Evolutionary conservation across 768 basidiomycete genomes (phyloP).

Genomic region (Hygrophorus pudorinus): DNA sequence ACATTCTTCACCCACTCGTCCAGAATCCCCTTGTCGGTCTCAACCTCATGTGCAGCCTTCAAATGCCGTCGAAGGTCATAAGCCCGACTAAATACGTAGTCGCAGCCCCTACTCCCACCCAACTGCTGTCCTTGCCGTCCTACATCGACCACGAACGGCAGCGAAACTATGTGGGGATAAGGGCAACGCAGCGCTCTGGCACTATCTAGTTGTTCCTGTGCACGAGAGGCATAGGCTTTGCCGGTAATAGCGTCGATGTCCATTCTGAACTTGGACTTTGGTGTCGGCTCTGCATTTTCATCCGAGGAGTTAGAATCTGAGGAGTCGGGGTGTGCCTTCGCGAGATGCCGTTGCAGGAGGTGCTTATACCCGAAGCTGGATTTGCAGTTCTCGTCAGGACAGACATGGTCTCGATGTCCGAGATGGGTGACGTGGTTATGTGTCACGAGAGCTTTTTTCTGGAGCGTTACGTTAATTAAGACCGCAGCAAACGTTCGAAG

Average conservation of each 20-base stretch:
- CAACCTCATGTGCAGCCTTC: conserved; percentile 61
- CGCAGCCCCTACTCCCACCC: conserved; percentile 9
- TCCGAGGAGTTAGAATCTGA: conserved; percentile 18
- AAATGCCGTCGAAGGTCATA: conserved; percentile 84
- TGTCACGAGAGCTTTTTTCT: conserved; percentile 71
- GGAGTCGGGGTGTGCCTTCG: conserved; percentile 33
- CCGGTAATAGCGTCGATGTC: conserved; percentile 59
- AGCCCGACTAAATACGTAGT: conserved; percentile 67
- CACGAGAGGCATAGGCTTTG: conserved; percentile 40
- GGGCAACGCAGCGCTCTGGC: conserved; percentile 46
- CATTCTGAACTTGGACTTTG: conserved; percentile 14
- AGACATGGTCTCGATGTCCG: conserved; percentile 61
- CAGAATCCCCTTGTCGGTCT: conserved; percentile 47
- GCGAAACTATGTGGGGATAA: conserved; percentile 38
- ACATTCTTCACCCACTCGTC: conserved; percentile 43
- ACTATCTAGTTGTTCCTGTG: conserved; percentile 26
- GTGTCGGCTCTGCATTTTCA: conserved; percentile 14
- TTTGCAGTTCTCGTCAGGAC: conserved; percentile 46
- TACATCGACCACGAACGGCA: conserved; percentile 12
- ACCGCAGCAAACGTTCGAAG: too few species aligned
- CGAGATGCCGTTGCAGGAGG: conserved; percentile 68
- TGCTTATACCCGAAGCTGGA: conserved; percentile 78
- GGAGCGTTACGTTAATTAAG: too few species aligned
- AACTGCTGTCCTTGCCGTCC: too few species aligned
- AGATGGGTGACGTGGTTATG: conserved; percentile 71